Evolutionary conservation across 2,329 filamentous ascomycete species (phyloP).

Genomic region (Curvularia sp.): DNA sequence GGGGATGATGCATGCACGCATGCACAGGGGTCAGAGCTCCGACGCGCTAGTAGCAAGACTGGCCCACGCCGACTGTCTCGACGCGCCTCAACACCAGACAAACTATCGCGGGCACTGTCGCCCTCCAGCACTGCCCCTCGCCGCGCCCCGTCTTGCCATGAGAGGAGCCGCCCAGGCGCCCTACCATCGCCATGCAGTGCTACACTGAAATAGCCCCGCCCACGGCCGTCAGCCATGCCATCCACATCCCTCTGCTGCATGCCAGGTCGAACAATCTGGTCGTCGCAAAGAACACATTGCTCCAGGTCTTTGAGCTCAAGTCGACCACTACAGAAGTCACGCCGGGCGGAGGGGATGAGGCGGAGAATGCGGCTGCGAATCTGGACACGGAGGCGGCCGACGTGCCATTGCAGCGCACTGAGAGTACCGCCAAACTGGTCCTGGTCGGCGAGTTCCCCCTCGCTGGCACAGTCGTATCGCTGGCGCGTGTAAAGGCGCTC

Average conservation of each 20-base stretch:
- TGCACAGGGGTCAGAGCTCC: conserved; percentile 18
- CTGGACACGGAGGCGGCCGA: conserved; percentile 61
- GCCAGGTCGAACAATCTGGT: conserved; percentile 81
- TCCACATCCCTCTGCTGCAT: conserved; percentile 78
- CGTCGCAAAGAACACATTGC: conserved; percentile 88
- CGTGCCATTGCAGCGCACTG: conserved; percentile 63
- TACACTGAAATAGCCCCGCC: conserved; percentile 95
- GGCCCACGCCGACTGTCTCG: conserved; percentile 21
- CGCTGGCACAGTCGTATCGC: conserved; percentile 81
- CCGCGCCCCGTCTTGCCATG: conserved; percentile 25
- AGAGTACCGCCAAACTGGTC: conserved; percentile 76
- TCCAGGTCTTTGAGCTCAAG: conserved; percentile 86
- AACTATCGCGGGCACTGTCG: conserved; percentile 15
- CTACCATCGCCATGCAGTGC: conserved; percentile 76
- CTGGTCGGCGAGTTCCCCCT: conserved; percentile 85
- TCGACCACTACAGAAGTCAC: conserved; percentile 67
- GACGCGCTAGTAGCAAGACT: conserved; percentile 11
- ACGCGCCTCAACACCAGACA: conserved; percentile 24
- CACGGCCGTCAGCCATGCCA: conserved; percentile 88
- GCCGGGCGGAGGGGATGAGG: conserved; percentile 51
- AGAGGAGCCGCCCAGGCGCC: conserved; percentile 11
- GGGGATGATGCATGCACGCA: conserved; percentile 17
- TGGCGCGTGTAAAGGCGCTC: conserved; percentile 77
- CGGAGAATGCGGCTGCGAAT: conserved; percentile 41
- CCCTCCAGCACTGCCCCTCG: conserved; percentile 1